Conservation (phyloP, 305 asterid genomes). For the Fraxinus xanthoxyloides region DNA sequence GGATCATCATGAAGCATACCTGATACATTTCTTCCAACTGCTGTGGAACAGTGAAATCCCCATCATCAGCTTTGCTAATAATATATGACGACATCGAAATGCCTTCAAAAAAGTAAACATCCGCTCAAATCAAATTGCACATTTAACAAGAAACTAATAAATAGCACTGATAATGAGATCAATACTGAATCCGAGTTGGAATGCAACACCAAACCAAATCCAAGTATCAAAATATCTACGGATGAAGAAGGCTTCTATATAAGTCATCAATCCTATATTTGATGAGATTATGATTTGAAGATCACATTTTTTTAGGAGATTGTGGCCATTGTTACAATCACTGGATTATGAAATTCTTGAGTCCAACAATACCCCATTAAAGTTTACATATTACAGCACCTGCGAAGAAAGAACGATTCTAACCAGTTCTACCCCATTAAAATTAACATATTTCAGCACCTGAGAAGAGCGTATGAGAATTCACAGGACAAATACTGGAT, state of each 20-base stretch:
- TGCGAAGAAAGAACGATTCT: neutral
- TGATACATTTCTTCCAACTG: constrained; percentile 80
- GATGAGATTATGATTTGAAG: neutral
- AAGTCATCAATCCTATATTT: neutral
- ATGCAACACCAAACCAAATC: neutral
- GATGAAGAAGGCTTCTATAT: neutral
- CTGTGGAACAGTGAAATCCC: constrained; percentile 39
- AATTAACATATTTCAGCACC: neutral
- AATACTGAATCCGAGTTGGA: neutral
- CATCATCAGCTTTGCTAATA: constrained; percentile 41
- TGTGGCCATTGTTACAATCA: neutral
- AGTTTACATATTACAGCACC: neutral
- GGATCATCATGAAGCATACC: constrained; percentile 36
- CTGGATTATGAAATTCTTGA: neutral
- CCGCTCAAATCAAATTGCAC: constrained; percentile 15
- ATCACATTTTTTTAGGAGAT: neutral
- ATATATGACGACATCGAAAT: constrained; percentile 72
- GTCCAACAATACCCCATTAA: neutral
- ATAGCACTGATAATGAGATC: neutral
- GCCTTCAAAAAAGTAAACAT: constrained; percentile 38
- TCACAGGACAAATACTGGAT: neutral
- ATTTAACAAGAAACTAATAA: neutral
- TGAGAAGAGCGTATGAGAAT: neutral
- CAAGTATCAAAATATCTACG: neutral
- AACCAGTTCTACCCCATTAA: neutral